Percentiles rank a stretch among this genome's conserved stretches.
These are phyloP conservation scores for Polytrichum commune DNA, from an alignment of 225 moss, liverwort and hornwort species.

Conservation along the genomic window DNA sequence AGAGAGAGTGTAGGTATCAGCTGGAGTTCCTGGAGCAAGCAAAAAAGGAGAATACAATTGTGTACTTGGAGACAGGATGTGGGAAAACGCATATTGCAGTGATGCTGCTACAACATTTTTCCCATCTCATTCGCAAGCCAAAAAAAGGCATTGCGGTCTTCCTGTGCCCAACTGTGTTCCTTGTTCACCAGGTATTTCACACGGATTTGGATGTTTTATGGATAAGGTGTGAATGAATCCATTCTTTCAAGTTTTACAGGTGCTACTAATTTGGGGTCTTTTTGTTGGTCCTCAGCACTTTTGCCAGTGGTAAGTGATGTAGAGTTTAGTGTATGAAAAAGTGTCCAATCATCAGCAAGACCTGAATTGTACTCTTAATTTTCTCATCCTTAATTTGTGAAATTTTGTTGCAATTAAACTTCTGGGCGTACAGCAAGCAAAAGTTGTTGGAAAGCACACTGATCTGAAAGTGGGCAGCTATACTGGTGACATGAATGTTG, in stretches of 20 bases:
- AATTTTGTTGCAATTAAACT: too few relatives aligned
- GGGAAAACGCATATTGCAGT: constrained; percentile 87
- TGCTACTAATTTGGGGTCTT: too few relatives aligned
- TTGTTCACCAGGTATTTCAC: constrained; percentile 74
- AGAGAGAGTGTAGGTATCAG: constrained; percentile 72
- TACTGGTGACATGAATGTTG: constrained; percentile 64
- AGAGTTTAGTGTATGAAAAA: too few relatives aligned
- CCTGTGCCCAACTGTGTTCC: constrained; percentile 69
- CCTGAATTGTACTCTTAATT: too few relatives aligned
- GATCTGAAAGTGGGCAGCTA: constrained; percentile 62
- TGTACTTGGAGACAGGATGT: constrained; percentile 85
- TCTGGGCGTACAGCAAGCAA: constrained; percentile 68
- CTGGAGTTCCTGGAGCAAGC: constrained; percentile 72
- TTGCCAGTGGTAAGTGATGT: too few relatives aligned
- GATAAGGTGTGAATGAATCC: too few relatives aligned
- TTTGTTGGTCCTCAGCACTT: too few relatives aligned
- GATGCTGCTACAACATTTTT: constrained; percentile 63
- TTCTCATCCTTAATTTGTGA: too few relatives aligned
- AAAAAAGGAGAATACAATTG: constrained; percentile 75
- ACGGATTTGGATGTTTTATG: too few relatives aligned
- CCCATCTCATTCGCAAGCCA: constrained; percentile 73
- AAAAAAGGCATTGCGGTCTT: constrained; percentile 65
- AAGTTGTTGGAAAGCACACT: constrained; percentile 52
- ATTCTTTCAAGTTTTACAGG: too few relatives aligned
- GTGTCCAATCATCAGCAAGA: too few relatives aligned